phyloP scores from a whole-genome alignment of 768 basidiomycete genomes.

The Pulveroboletus sp. region DNA sequence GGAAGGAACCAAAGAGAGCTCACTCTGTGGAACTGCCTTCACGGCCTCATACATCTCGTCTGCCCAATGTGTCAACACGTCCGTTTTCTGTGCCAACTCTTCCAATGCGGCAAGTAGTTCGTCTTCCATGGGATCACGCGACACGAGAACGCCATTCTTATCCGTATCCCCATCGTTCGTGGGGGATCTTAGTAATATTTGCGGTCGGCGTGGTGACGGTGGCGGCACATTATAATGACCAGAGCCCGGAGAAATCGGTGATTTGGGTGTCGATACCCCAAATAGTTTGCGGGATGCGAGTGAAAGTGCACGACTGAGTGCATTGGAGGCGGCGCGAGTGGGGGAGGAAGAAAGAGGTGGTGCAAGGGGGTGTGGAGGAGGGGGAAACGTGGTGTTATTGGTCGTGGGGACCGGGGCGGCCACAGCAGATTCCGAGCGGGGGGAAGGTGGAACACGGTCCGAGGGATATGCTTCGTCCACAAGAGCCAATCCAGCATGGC shows the following conservation, averaged over 20 bases:
- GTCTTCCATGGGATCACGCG: slow-evolving; percentile 73
- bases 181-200: slow-evolving; percentile 41
- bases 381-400: slow-evolving; percentile 60
- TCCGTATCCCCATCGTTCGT: slow-evolving; percentile 39
- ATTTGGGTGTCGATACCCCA: slow-evolving; percentile 44
- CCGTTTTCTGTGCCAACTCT: slow-evolving; percentile 93
- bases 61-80: slow-evolving; percentile 88
- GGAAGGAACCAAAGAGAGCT: slow-evolving; percentile 27
- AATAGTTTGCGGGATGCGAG: slow-evolving; percentile 81
- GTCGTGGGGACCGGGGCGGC: slow-evolving; percentile 20
- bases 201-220: slow-evolving; percentile 55
- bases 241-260: slow-evolving; percentile 35
- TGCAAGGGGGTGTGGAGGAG: slow-evolving; percentile 46
- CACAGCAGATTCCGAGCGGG: slow-evolving; percentile 23
- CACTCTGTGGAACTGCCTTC: slow-evolving; percentile 80
- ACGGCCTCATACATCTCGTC: slow-evolving; percentile 92
- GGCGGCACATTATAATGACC: slow-evolving; percentile 38
- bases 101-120: slow-evolving; percentile 77
- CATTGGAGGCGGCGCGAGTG: slow-evolving; percentile 64
- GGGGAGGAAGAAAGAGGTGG: slow-evolving; percentile 67
- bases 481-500: slow-evolving; percentile 44
- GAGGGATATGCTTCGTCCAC: slow-evolving; percentile 40
- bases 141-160: slow-evolving; percentile 16
- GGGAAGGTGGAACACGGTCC: slow-evolving; percentile 33
- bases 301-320: slow-evolving; percentile 73